phyloP scores from a whole-genome alignment of 305 asterid species.

The Stenogyne calaminthoides region DNA sequence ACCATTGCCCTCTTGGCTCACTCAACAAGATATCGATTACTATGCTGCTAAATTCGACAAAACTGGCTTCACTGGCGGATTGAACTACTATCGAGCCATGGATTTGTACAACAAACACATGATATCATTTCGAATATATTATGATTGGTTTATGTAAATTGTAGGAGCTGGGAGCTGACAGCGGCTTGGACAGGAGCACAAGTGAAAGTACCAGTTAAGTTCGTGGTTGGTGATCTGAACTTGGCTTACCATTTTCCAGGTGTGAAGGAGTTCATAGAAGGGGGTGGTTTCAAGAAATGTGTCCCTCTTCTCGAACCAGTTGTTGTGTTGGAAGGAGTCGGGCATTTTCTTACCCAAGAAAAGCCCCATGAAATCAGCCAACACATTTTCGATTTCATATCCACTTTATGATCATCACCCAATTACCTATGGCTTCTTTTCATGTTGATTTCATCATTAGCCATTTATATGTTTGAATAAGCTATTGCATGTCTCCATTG shows the following conservation, averaged over 20 bases:
- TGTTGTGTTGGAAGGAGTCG: slow-evolving; percentile 44
- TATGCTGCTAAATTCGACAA: slow-evolving; percentile 15
- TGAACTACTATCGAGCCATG: slow-evolving; percentile 28
- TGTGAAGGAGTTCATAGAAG: slow-evolving; percentile 31
- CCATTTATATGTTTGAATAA: too few relatives aligned
- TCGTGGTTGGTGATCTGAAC: slow-evolving; percentile 43
- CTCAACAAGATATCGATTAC: slow-evolving; percentile 16
- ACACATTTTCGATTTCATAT: slow-evolving; percentile 29
- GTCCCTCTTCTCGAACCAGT: slow-evolving; percentile 35
- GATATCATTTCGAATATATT: too few relatives aligned
- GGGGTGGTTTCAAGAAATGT: slow-evolving; percentile 32
- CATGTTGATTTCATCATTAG: too few relatives aligned
- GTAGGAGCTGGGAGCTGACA: slow-evolving; percentile 53
- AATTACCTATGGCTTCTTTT: too few relatives aligned
- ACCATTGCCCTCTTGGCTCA: slow-evolving; percentile 12
- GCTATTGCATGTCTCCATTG: too few relatives aligned
- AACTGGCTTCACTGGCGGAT: slow-evolving; percentile 27
- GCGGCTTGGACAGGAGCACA: slow-evolving; percentile 45
- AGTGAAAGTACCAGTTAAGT: slow-evolving; percentile 43
- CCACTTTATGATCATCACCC: too few relatives aligned
- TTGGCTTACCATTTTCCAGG: slow-evolving; percentile 37
- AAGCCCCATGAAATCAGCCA: slow-evolving; percentile 31
- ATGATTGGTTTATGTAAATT: not conserved
- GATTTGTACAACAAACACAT: slow-evolving; percentile 4
- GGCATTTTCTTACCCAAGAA: slow-evolving; percentile 43